A percentile compares a stretch with the other conserved stretches of the same genome.
phyloP scores from a whole-genome alignment of 2,329 filamentous ascomycete species.

The Alternaria sp. region DNA sequence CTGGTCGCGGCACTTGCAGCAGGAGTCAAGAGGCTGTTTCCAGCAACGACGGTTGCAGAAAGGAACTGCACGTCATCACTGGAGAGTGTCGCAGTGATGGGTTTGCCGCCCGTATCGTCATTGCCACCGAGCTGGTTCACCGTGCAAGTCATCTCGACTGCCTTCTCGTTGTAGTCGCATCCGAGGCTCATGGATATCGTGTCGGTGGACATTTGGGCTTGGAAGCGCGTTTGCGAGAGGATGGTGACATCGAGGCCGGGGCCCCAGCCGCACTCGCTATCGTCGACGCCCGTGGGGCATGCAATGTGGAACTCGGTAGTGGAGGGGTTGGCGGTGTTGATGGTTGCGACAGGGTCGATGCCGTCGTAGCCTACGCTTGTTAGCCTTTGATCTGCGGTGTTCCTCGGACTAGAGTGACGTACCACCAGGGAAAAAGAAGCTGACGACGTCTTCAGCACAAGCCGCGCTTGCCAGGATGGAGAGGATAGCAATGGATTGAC shows the following conservation, averaged over 20 bases:
- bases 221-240: conserved; percentile 28
- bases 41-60: conserved; percentile 31
- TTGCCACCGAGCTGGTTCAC: conserved; percentile 29
- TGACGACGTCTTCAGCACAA: conserved; percentile 23
- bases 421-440: conserved; percentile 34
- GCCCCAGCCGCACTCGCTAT: conserved; percentile 36
- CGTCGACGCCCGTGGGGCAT: conserved; percentile 27
- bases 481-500: conserved; percentile 28
- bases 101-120: conserved; percentile 7
- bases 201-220: conserved; percentile 23
- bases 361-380: conserved; percentile 21
- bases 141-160: conserved; percentile 32
- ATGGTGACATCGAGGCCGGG: conserved; percentile 25
- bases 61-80: conserved; percentile 27
- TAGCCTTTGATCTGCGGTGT: not conserved
- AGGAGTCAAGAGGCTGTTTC: conserved; percentile 28
- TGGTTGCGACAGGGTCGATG: conserved; percentile 29
- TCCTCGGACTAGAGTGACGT: conserved; percentile 2
- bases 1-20: conserved; percentile 9
- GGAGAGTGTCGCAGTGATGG: conserved; percentile 23
- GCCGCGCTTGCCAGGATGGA: conserved; percentile 26
- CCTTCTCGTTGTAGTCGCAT: conserved; percentile 33
- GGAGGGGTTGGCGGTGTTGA: conserved; percentile 25
- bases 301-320: conserved; percentile 32
- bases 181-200: conserved; percentile 31